Evolutionary conservation across 2,329 filamentous ascomycete genomes (phyloP), one percentile per base, ranked within the genome.

Genomic region (Phaeomoniella chlamydospora): DNA sequence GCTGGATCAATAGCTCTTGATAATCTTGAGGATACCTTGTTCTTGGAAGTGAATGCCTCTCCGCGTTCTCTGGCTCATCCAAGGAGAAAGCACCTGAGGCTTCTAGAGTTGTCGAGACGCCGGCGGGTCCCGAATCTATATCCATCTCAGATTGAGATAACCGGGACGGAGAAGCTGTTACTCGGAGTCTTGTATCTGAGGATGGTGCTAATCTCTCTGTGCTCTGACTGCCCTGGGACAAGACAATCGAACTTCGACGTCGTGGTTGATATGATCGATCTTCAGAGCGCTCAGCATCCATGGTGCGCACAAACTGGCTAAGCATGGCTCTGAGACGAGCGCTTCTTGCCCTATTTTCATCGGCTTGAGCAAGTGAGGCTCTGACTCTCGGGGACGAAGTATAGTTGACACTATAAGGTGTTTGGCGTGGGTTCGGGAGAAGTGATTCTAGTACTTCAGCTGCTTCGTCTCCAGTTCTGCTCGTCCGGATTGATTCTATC

Each of bases 161-260:
- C 13, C 58, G 58, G 5, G 50, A 51, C 11, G 59, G 59, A 12
- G 59, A 62, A 15, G 56, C 48, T 15, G 58, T 58, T 52, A 58
- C 57, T 40, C 54, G 55, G 10, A 58, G 46, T 33, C 55, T 54
- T 33, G 56, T 45, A 33, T 43, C 53, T 4, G 57, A 49, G 32
- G 55, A 52, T 15, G 38, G 51, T 39, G 40, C 45, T 41, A 45
- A 43, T 31, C 46, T 37, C 40, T 41, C 41, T 37, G 41, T 47
- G 18, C 43, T 29, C 18, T 44, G 43, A 36, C 45, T 48, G 31
- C 46, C 49, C 30, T 58, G 59, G 2, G 62, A 59, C 18, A 61
- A 45, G 22, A 64, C 49, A 32, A 63, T 49, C 29, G 62, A 60
- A 15, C 49, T 51, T 34, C 55, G 55, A 22, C 59, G 57, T 31